Evolutionary conservation across 768 basidiomycete genomes (phyloP).

Genomic region (Leccinum longicurvipes): DNA sequence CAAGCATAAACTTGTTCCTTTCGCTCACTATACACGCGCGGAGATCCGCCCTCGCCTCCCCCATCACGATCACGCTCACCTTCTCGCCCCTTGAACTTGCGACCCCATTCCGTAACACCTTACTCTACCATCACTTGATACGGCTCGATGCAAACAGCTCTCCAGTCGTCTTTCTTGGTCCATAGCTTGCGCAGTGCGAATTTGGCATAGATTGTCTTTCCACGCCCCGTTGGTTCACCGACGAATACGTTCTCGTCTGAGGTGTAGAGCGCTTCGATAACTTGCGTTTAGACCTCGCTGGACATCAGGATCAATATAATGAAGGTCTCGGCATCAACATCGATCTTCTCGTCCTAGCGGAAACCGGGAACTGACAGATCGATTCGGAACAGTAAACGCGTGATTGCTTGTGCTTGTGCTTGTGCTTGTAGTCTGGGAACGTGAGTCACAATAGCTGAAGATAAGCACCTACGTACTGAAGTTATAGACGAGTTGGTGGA

Average conservation of each 20-base stretch:
- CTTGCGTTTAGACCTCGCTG: constrained; percentile 99
- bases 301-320: constrained; percentile 82
- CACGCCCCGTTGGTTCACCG: constrained; percentile 94
- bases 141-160: constrained; percentile 94
- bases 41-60: constrained; percentile 95
- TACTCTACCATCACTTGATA: constrained; percentile 97
- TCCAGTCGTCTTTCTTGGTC: constrained; percentile 76
- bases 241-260: constrained; percentile 97
- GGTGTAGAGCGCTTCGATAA: constrained; percentile 96
- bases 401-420: constrained; percentile 96
- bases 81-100: constrained; percentile 86
- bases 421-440: constrained; percentile 76
- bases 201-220: constrained; percentile 97
- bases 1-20: no score
- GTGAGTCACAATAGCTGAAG: background rate
- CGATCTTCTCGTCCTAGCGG: constrained; percentile 95
- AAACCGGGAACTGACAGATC: constrained; percentile 97
- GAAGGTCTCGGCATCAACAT: constrained; percentile 86
- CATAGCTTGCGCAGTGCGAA: constrained; percentile 93
- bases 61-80: constrained; percentile 87
- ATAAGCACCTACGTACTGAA: constrained; percentile 46
- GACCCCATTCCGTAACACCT: constrained; percentile 83
- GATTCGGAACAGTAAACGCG: constrained; percentile 85
- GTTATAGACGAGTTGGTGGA: no score
- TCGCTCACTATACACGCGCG: no score